Percentiles rank a stretch among this genome's conserved stretches.
These are phyloP conservation scores for Talaromyces rugulosus DNA, from an alignment of 2,329 filamentous ascomycete genomes.

Conservation along the genomic window DNA sequence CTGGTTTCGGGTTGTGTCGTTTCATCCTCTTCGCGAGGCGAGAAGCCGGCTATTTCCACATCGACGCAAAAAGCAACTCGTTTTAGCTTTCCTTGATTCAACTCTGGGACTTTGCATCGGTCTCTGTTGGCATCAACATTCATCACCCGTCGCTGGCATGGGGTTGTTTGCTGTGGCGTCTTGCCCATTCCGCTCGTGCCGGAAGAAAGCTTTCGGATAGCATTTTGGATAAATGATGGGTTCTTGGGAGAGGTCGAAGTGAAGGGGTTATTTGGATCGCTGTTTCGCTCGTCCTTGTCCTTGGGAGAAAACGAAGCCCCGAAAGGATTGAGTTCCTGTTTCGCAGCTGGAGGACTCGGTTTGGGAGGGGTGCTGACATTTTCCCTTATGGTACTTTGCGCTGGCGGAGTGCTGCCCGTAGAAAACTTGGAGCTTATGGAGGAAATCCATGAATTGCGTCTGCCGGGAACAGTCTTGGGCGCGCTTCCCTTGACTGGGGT, in stretches of 20 bases:
- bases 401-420: constrained; percentile 44
- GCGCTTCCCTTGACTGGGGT: constrained; percentile 29
- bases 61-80: constrained; percentile 95
- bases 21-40: constrained; percentile 66
- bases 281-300: constrained; percentile 41
- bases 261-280: constrained; percentile 27
- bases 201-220: constrained; percentile 76
- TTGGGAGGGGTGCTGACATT: constrained; percentile 23
- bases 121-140: constrained; percentile 80
- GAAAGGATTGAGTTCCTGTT: constrained; percentile 43
- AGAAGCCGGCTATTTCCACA: constrained; percentile 89
- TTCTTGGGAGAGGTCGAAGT: constrained; percentile 67
- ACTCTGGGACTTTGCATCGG: constrained; percentile 71
- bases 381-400: constrained; percentile 31
- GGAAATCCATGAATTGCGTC: constrained; percentile 84
- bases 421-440: constrained; percentile 92
- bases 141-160: constrained; percentile 75
- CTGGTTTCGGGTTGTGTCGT: constrained; percentile 13
- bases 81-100: constrained; percentile 75
- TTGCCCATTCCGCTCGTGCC: constrained; percentile 48
- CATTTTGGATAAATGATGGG: constrained; percentile 72
- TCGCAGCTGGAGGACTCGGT: constrained; percentile 27
- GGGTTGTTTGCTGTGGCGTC: constrained; percentile 57
- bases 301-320: constrained; percentile 39
- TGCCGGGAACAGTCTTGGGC: constrained; percentile 33